These are phyloP conservation scores for Brasilioporus rufonigricans DNA, from an alignment of 768 basidiomycete genomes.

Conservation along the genomic window DNA sequence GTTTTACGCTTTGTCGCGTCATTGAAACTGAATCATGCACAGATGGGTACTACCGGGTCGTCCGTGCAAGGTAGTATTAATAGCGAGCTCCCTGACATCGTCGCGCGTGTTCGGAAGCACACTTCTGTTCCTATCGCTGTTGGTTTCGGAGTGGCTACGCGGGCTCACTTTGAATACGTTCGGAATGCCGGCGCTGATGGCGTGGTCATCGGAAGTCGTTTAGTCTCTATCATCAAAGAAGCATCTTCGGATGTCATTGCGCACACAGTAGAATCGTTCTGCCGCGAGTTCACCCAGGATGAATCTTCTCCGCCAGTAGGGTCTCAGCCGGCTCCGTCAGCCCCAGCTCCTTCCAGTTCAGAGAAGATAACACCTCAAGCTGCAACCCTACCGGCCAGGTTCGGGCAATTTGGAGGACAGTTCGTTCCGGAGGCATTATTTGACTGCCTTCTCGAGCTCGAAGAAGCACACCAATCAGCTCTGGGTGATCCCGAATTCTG, in stretches of 20 bases:
- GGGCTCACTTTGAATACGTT: slow-evolving; percentile 84
- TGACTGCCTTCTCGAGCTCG: slow-evolving; percentile 86
- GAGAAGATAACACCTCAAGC: slow-evolving; percentile 24
- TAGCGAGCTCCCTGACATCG: slow-evolving; percentile 74
- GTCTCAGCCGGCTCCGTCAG: neutral
- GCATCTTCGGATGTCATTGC: slow-evolving; percentile 49
- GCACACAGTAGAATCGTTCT: slow-evolving; percentile 65
- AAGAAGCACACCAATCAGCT: slow-evolving; percentile 86
- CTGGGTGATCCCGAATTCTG: slow-evolving; percentile 87
- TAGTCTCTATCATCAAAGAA: slow-evolving; percentile 78
- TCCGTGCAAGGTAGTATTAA: slow-evolving; percentile 72
- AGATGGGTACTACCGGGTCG: slow-evolving; percentile 99
- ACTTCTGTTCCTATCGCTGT: slow-evolving; percentile 86
- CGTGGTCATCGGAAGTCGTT: slow-evolving; percentile 88
- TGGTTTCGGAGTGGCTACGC: slow-evolving; percentile 93
- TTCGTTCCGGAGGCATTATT: slow-evolving; percentile 97
- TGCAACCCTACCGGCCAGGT: slow-evolving; percentile 70
- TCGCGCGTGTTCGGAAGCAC: slow-evolving; percentile 77
- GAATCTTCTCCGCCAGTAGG: slow-evolving; percentile 26
- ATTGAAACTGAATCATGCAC: slow-evolving; percentile 14
- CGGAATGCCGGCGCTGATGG: slow-evolving; percentile 90
- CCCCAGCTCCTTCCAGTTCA: neutral
- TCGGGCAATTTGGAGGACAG: slow-evolving; percentile 95
- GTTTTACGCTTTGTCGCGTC: neutral
- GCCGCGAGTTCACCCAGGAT: slow-evolving; percentile 59